phyloP scores from a whole-genome alignment of 176 grass and related monocot species.

The Alloteropsis semialata region DNA sequence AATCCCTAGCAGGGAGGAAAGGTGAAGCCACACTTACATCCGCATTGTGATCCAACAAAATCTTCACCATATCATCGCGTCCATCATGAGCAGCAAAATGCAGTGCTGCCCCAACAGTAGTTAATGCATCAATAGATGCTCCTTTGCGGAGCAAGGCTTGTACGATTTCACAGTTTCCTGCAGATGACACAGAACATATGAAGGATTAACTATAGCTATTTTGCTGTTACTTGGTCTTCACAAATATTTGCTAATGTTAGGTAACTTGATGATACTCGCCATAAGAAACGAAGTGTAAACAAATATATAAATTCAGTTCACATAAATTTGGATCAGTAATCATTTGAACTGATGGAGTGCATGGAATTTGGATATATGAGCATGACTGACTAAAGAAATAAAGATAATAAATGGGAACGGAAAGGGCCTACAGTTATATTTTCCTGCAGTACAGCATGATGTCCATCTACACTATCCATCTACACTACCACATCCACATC shows the following conservation, averaged over 20 bases:
- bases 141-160: neutral
- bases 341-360: neutral
- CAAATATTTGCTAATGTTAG: too few relatives aligned
- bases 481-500: too few relatives aligned
- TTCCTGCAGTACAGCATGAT: neutral
- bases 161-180: slow-evolving; percentile 13
- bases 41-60: slow-evolving; percentile 2
- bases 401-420: too few relatives aligned
- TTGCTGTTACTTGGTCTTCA: too few relatives aligned
- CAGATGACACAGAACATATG: neutral
- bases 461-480: too few relatives aligned
- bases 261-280: too few relatives aligned
- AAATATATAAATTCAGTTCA: neutral
- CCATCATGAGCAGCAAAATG: neutral
- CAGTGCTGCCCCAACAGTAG: neutral
- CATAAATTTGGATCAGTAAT: neutral
- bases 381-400: too few relatives aligned
- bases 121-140: neutral
- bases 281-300: neutral
- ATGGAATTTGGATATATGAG: neutral
- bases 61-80: neutral
- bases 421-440: neutral
- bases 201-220: neutral
- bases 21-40: neutral
- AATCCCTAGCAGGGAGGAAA: neutral